Evolutionary conservation across 345 rosid genomes (phyloP).

Genomic region (Barbarea vulgaris): DNA sequence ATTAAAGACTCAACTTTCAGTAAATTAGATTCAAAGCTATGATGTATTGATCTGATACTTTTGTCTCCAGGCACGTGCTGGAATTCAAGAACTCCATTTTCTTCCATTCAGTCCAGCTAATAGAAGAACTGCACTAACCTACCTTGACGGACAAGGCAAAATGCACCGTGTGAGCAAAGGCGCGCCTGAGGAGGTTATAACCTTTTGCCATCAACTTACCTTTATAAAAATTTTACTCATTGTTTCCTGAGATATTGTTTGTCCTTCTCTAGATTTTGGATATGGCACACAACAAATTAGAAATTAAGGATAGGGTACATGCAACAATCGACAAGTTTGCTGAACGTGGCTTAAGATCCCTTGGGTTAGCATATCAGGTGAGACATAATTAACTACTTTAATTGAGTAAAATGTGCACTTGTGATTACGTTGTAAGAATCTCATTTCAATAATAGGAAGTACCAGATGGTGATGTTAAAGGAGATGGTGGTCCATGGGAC

Average conservation of each 20-base stretch:
- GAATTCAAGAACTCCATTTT: constrained; percentile 85
- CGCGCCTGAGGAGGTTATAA: constrained; percentile 83
- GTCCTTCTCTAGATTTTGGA: constrained; percentile 46
- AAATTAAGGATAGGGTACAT: constrained; percentile 52
- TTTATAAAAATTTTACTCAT: background rate
- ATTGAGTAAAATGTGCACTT: background rate
- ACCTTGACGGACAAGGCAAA: constrained; percentile 61
- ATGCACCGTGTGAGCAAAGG: constrained; percentile 98
- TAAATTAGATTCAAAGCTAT: background rate
- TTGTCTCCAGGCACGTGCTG: constrained; percentile 73
- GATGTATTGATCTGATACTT: constrained; percentile 20
- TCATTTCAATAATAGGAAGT: constrained; percentile 45
- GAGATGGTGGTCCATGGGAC: constrained; percentile 71
- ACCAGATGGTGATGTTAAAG: constrained; percentile 55
- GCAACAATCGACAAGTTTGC: constrained; percentile 58
- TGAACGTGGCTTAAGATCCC: constrained; percentile 66
- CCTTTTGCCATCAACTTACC: background rate
- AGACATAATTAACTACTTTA: background rate
- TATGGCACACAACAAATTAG: constrained; percentile 55
- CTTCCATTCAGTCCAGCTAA: constrained; percentile 94
- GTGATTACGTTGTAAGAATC: background rate
- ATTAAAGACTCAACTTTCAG: constrained; percentile 17
- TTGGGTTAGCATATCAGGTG: constrained; percentile 63
- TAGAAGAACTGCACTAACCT: constrained; percentile 89
- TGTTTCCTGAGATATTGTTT: background rate